Evolutionary conservation across 2,329 filamentous ascomycete genomes (phyloP), one percentile per base, ranked within the genome.

Genomic region (Pyrenochaeta sp.): DNA sequence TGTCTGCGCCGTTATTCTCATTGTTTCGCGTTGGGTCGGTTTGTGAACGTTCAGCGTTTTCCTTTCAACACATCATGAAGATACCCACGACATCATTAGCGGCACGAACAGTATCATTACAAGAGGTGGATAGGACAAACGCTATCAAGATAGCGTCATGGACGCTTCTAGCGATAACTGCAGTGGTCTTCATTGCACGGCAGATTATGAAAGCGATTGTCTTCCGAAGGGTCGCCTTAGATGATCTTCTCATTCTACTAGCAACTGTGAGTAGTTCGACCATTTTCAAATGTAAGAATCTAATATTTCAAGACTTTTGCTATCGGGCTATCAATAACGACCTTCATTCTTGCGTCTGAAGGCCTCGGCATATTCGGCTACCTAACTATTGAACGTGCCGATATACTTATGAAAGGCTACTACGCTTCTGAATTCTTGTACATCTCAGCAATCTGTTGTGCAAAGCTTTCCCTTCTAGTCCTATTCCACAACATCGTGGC

Each of bases 391-490:
- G 52, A 54, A 42, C 60, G 63, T 36, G 62, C 57, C 15, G 52
- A 67, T 27, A 39, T 41, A 7, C 58, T 74, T 33, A 68, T 69
- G 59, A 73, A 73, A 47, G 67, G 57, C 6, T 63, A 67, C 50
- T 75, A 75, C 20, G 66, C 64, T 14, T 72, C 67, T 18, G 64
- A 74, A n/a, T 63, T 73, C n/a, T 45, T 75, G 7, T 75, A 75
- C 55, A 49, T 74, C 10, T 52, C 54, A 4, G 58, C 68, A 0
- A 41, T 74, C 12, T 67, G 69, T 41, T 69, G 71, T 36, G 59
- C 68, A 1, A 75, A 75, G 37, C 54, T 75, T 0, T 71, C 71
- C 0, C 59, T 75, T 3, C 49, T 68, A 4, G 54, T 70, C 2
- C 36, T 68, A 1, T 70, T 72, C 49, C 67, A 73, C 47, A 66